A percentile compares a stretch with the other conserved stretches of the same genome.
Evolutionary conservation across 306 rosid genomes (phyloP).

Genomic region (Chamaecrista fasciculata): DNA sequence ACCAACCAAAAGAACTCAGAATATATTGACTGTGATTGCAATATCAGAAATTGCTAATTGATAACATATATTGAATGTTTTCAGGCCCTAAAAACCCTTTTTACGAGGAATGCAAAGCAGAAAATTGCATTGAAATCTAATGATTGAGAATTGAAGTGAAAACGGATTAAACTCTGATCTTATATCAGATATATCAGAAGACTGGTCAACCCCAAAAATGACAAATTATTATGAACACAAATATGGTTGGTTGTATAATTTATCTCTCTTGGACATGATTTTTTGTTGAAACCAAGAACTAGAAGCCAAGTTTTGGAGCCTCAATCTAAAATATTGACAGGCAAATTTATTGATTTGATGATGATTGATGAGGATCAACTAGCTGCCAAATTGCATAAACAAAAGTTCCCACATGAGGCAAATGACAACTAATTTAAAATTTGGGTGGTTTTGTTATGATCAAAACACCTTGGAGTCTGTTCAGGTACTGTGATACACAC

Average conservation of each 20-base stretch:
- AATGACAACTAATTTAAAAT: conserved; percentile 16
- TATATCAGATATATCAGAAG: neutral
- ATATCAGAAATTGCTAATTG: neutral
- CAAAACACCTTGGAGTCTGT: conserved; percentile 26
- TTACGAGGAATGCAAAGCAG: neutral
- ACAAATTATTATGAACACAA: no score
- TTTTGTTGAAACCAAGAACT: conserved; percentile 13
- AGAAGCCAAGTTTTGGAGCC: neutral
- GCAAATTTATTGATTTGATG: neutral
- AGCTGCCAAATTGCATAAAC: neutral
- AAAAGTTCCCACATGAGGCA: conserved; percentile 1
- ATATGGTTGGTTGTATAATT: neutral
- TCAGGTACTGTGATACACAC: conserved; percentile 30
- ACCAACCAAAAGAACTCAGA: no score
- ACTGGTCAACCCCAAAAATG: neutral
- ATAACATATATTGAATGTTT: neutral
- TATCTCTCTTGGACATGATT: neutral
- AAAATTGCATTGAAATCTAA: neutral
- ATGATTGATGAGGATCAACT: neutral
- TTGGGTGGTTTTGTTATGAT: conserved; percentile 24
- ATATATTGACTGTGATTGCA: no score
- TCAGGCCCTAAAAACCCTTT: neutral
- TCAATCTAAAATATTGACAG: conserved; percentile 12
- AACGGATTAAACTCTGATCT: neutral
- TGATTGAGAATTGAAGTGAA: neutral